Evolutionary conservation across 805 yeast species (phyloP), one percentile per base, ranked within the genome.

Genomic region (Candida succiphila): DNA sequence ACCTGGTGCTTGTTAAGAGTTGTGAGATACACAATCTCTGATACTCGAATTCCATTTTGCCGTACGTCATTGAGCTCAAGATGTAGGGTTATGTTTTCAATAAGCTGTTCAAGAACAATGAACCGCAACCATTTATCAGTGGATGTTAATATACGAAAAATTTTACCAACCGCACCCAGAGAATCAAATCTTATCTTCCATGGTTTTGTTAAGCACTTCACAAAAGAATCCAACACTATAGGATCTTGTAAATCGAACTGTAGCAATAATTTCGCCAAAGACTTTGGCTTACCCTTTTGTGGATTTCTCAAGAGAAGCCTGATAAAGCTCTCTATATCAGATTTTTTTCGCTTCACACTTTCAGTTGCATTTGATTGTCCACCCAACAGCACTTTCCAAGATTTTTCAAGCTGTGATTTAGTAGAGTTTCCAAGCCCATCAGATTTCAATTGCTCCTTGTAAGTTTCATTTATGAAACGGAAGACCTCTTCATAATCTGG

Each of bases 51-150:
- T 48, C 87, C 67, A 44, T 78, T 79, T 32, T 58, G 52, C 35
- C 73, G 62, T 46, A 70, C 79, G 42, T 74, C 73, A 40, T 77
- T 73, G 5, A 61, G 42, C 46, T 86, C 95, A 38, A 86, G 54
- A 0, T 86, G 92, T 18, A 75, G 46, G 8, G 67, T 61, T 13
- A 82, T 63, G n/a, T 65, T 62, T 46, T 87, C 95, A 13, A 81
- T 42, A 2, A 79, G 34, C 13, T 69, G 60, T 51, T 88, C 95
- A 32, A 84, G 55, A 2, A 75, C 68, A 17, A 47, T 46, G 3
- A 67, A 53, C 10, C 60, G 54, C 35, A 80, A 59, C 13, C 56
- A 48, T 14, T 62, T 57, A 33, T 67, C 58, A 17, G 57, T 51
- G 9, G 43, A 48, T 19, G 48, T 42, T 18, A 67, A 43, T 2